A percentile compares a stretch with the other conserved stretches of the same genome.
These are phyloP conservation scores for Haberlea rhodopensis DNA, from an alignment of 257 asterid genomes.

Conservation along the genomic window DNA sequence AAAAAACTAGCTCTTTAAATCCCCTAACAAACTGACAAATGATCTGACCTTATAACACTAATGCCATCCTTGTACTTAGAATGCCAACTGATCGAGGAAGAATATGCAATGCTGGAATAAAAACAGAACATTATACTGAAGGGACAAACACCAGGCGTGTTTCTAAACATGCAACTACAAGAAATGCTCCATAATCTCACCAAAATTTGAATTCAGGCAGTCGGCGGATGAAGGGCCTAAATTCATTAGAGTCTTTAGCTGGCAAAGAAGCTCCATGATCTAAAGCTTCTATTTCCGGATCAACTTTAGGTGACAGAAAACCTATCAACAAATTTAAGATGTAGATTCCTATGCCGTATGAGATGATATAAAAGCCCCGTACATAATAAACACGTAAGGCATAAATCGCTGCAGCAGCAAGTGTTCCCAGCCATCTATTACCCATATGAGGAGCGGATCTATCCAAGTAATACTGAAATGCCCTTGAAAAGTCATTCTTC, in stretches of 20 bases:
- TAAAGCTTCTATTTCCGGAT: constrained; percentile 52
- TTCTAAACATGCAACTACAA: constrained; percentile 5
- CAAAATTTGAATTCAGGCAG: constrained; percentile 65
- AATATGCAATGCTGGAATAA: no score
- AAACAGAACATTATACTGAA: not conserved
- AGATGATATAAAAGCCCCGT: constrained; percentile 52
- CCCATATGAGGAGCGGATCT: constrained; percentile 49
- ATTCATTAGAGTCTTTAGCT: constrained; percentile 44
- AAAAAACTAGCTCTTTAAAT: no score
- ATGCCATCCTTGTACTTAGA: no score
- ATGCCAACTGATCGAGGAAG: no score
- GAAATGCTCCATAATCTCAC: constrained; percentile 36
- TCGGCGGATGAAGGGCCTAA: constrained; percentile 56
- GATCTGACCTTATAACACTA: no score
- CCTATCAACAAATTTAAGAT: constrained; percentile 63
- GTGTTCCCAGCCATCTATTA: constrained; percentile 57
- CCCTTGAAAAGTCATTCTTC: constrained; percentile 46
- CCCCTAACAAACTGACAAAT: no score
- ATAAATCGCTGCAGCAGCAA: constrained; percentile 51
- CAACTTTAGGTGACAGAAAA: constrained; percentile 62
- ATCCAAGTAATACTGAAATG: constrained; percentile 49
- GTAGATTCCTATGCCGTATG: constrained; percentile 57
- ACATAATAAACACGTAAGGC: constrained; percentile 46
- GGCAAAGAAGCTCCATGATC: constrained; percentile 60
- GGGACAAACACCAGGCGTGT: not conserved